These are phyloP conservation scores for Arxiozyma heterogenica DNA, from an alignment of 1,139 yeast species.

Conservation along the genomic window DNA sequence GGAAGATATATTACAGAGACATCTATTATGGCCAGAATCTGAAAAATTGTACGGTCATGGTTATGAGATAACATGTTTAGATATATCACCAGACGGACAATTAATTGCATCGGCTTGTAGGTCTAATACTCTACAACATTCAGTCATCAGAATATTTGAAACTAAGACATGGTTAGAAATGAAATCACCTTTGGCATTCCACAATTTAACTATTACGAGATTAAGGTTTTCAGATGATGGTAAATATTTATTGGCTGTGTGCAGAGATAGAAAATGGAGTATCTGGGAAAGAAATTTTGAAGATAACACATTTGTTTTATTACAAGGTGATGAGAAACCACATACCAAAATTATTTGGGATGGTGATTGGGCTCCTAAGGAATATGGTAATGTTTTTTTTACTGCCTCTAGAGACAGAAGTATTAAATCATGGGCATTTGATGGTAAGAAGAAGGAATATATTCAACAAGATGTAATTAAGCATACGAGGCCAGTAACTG, in stretches of 20 bases:
- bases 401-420: conserved; percentile 86
- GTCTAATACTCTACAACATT: conserved; percentile 76
- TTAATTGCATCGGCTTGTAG: conserved; percentile 85
- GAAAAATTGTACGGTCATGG: conserved; percentile 97
- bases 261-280: conserved; percentile 83
- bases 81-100: conserved; percentile 54
- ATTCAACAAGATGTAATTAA: conserved; percentile 30
- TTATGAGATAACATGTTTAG: conserved; percentile 79
- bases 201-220: conserved; percentile 77
- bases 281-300: conserved; percentile 53
- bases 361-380: conserved; percentile 66
- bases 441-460: conserved; percentile 21
- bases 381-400: conserved; percentile 41
- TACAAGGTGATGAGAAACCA: conserved; percentile 53
- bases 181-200: conserved; percentile 46
- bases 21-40: conserved; percentile 87
- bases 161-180: conserved; percentile 54
- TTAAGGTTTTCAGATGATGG: conserved; percentile 70
- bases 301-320: conserved; percentile 36
- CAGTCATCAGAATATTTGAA: conserved; percentile 71
- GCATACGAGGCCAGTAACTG: conserved; percentile 55
- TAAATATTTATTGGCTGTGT: conserved; percentile 61
- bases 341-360: conserved; percentile 95
- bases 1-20: conserved; percentile 85
- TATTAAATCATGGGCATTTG: conserved; percentile 59